Conservation (phyloP, 164 flowering plant species). For the Vitis vinifera region DNA sequence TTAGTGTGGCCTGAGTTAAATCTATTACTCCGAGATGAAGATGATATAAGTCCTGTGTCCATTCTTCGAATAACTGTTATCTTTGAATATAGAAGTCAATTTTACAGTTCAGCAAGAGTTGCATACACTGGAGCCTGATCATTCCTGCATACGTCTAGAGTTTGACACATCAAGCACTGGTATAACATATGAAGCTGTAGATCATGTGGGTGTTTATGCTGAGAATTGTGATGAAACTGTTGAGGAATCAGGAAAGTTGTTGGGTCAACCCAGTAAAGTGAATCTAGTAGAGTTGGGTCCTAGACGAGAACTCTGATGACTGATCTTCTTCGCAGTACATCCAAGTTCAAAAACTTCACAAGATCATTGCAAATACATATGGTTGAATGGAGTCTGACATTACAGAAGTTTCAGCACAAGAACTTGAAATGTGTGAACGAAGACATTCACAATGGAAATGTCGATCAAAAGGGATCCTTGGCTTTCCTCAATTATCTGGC, state of each 20-base stretch:
- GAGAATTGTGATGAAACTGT: too few species aligned
- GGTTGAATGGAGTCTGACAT: constrained; percentile 91
- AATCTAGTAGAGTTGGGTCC: constrained; percentile 95
- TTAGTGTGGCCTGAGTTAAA: constrained; percentile 81
- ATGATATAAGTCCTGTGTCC: constrained; percentile 49
- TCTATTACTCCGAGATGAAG: constrained; percentile 61
- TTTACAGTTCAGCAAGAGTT: constrained; percentile 81
- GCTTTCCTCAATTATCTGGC: too few species aligned
- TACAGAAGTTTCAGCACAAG: constrained; percentile 70
- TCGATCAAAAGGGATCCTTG: too few species aligned
- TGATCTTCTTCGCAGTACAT: constrained; percentile 89
- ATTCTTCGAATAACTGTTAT: constrained; percentile 80
- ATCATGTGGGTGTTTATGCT: too few species aligned
- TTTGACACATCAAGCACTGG: constrained; percentile 79
- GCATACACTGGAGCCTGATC: constrained; percentile 78
- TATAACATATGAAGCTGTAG: constrained; percentile 48
- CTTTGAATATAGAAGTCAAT: constrained; percentile 69
- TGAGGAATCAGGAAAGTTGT: too few species aligned
- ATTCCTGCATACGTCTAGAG: constrained; percentile 92
- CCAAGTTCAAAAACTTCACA: constrained; percentile 75
- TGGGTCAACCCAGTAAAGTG: constrained; percentile 83
- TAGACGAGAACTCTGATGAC: constrained; percentile 95
- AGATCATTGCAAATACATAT: constrained; percentile 71
- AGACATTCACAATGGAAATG: constrained; percentile 20
- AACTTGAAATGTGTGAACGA: constrained; percentile 60